Percentiles rank a stretch among this genome's conserved stretches.
phyloP scores from a whole-genome alignment of 768 basidiomycete genomes.

The Floccularia luteovirens region DNA sequence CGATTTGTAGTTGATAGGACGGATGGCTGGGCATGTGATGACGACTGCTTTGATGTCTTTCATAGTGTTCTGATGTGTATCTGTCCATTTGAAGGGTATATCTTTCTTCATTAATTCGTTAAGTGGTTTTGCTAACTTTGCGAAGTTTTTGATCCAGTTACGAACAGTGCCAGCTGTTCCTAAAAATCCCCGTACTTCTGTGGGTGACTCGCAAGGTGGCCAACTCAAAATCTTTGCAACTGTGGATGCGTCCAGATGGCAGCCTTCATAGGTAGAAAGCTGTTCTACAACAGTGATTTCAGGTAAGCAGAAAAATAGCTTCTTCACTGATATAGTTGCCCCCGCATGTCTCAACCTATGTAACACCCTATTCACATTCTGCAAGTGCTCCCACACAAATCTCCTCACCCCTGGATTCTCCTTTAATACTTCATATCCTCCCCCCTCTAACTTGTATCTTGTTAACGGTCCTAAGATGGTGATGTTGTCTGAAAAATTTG shows the following conservation, averaged over 20 bases:
- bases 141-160: slow-evolving; percentile 19
- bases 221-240: slow-evolving; percentile 16
- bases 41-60: no score
- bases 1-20: no score
- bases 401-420: slow-evolving; percentile 6
- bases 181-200: slow-evolving; percentile 16
- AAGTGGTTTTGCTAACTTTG: no score
- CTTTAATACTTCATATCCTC: slow-evolving; percentile 7
- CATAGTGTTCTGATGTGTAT: no score
- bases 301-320: slow-evolving; percentile 7
- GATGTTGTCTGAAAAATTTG: background rate
- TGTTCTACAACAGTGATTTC: slow-evolving; percentile 11
- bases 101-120: no score
- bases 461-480: slow-evolving; percentile 7
- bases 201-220: slow-evolving; percentile 10
- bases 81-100: no score
- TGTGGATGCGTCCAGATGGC: slow-evolving; percentile 13
- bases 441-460: slow-evolving; percentile 6
- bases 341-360: slow-evolving; percentile 14
- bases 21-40: no score
- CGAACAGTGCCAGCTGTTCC: slow-evolving; percentile 15
- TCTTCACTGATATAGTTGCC: slow-evolving; percentile 18
- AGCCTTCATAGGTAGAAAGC: slow-evolving; percentile 19
- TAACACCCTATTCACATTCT: slow-evolving; percentile 4
- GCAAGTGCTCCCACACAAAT: slow-evolving; percentile 13